Base-by-base conservation (phyloP, 768 basidiomycete genomes). In the Plicaturopsis crispa region DNA sequence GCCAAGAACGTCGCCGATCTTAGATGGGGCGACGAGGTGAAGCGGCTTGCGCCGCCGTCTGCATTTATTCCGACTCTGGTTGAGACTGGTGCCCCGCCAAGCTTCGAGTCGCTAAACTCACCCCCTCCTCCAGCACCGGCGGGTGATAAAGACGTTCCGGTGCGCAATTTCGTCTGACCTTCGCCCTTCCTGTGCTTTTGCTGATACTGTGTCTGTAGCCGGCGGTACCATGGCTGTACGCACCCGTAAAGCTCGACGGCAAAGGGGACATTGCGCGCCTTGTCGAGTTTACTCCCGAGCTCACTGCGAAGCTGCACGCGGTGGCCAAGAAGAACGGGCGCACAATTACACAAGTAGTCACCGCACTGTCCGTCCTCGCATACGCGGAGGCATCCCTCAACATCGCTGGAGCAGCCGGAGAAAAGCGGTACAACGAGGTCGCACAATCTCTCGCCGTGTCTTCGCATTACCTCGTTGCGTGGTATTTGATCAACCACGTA, bases 261-360 rank as follows among this genome's bases (percentile, higher is more conserved):
- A 39, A 31, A 6, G 28, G 24, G 3, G 24, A 31, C 23, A 39
- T 26, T 22, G 22, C 17, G 7, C 16, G 14, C 18, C 14, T 39
- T 17, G 22, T 39, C 13, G 18, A 14, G 11, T 18, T 31, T n/a
- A 4, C 24, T 7, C 6, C n/a, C 24, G 38, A 39, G 14, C 16
- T 23, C 19, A 39, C 38, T 7, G 38, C 38, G 24, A 31, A 26
- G 17, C 22, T 39, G 16, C 38, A 39, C 18, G 28, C 14, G 23
- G 24, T n/a, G 7, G 14, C 16, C n/a, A 39, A 39, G 22, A 31
- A 18, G 10, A 22, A 35, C 31, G 28, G 28, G 3, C 17, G 30
- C 3, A 39, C 22, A 8, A 23, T 39, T 7, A 39, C 38, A n/a
- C 38, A 26, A 31, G 38, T 39, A n/a, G 24, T 39, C 24, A 39